Conservation (phyloP, 1,284 basidiomycete genomes). For the Kwoniella shivajii region DNA sequence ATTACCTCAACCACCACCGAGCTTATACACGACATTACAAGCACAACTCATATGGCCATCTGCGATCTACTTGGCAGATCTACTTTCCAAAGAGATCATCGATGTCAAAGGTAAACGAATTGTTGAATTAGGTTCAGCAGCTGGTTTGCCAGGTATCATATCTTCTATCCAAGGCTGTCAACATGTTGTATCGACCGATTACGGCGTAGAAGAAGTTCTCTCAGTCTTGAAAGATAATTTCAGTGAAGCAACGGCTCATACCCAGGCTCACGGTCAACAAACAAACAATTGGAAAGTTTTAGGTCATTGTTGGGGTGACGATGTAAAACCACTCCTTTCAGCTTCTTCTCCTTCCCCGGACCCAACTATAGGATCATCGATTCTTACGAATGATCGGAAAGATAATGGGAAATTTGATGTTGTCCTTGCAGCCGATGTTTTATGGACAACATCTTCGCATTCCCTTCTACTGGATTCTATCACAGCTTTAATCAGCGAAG, state of each 20-base stretch:
- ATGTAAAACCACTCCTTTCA: not conserved
- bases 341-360: not conserved
- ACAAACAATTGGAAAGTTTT: conserved; percentile 29
- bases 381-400: too few species aligned
- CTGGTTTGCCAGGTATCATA: conserved; percentile 43
- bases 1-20: conserved; percentile 42
- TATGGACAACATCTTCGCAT: conserved; percentile 47
- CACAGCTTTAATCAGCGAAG: conserved; percentile 27
- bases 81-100: conserved; percentile 25
- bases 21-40: conserved; percentile 46
- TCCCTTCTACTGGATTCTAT: conserved; percentile 42
- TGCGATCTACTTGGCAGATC: conserved; percentile 47
- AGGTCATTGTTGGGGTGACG: conserved; percentile 46
- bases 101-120: conserved; percentile 23
- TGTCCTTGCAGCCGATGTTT: conserved; percentile 48
- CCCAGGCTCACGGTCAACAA: not conserved
- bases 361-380: not conserved
- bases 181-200: conserved; percentile 48
- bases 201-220: conserved; percentile 41
- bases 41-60: conserved; percentile 52
- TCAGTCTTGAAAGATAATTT: conserved; percentile 37
- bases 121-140: conserved; percentile 50
- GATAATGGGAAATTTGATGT: conserved; percentile 42
- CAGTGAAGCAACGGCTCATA: not conserved
- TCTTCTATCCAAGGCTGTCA: conserved; percentile 22